Conservation (phyloP, 2,329 filamentous ascomycete species). For the Penicillium sp. region DNA sequence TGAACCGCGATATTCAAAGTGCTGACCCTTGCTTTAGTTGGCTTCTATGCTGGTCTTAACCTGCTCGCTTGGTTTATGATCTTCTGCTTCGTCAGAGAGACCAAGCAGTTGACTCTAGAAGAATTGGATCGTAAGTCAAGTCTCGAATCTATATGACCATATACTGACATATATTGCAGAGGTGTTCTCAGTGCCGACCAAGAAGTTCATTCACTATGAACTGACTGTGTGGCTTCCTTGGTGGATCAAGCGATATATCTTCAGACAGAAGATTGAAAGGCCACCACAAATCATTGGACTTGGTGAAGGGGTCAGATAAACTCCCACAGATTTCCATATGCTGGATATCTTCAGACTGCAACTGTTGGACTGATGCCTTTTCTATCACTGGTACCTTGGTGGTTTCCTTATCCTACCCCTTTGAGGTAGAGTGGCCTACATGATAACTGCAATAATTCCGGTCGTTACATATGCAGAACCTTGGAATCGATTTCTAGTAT, state of each 20-base stretch:
- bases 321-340: not conserved
- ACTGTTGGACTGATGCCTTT: not conserved
- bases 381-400: not conserved
- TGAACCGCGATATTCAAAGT: not conserved
- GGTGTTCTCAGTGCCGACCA: slow-evolving; percentile 56
- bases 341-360: not conserved
- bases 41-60: slow-evolving; percentile 51
- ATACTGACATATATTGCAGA: slow-evolving; percentile 52
- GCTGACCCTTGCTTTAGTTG: slow-evolving; percentile 43
- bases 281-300: slow-evolving; percentile 26
- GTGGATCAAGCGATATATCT: slow-evolving; percentile 57
- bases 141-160: not conserved
- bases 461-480: not conserved
- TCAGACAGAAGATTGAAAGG: slow-evolving; percentile 45
- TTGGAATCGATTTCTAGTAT: not conserved
- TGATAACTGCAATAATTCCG: not conserved
- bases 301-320: slow-evolving; percentile 6
- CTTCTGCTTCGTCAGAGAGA: slow-evolving; percentile 58
- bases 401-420: not conserved
- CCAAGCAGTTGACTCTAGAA: slow-evolving; percentile 50
- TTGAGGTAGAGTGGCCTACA: not conserved
- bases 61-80: slow-evolving; percentile 61
- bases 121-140: slow-evolving; percentile 25
- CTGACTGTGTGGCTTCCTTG: slow-evolving; percentile 56
- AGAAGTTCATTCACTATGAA: slow-evolving; percentile 56